Conservation (phyloP, 768 basidiomycete genomes). For the Mycena maculata region DNA sequence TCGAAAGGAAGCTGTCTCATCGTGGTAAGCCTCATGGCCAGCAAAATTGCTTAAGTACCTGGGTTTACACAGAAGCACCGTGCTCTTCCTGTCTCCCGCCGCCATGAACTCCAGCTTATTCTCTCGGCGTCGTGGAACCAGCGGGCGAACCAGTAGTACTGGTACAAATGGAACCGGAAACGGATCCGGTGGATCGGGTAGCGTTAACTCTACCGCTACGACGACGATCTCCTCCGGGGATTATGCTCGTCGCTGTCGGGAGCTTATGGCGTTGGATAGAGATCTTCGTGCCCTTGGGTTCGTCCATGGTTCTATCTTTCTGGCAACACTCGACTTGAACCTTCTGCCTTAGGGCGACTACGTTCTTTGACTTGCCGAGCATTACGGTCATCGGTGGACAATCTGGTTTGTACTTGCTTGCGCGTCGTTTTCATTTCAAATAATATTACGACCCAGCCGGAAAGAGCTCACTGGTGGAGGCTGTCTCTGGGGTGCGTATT, state of each 20-base stretch:
- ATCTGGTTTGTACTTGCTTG: slow-evolving; percentile 52
- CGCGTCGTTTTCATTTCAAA: neutral
- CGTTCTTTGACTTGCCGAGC: slow-evolving; percentile 58
- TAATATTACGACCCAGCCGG: slow-evolving; percentile 53
- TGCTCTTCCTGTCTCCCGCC: neutral
- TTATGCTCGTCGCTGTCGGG: slow-evolving; percentile 54
- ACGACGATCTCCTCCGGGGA: slow-evolving; percentile 39
- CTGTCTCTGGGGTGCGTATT: slow-evolving; percentile 61
- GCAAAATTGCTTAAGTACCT: neutral
- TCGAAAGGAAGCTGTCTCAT: neutral
- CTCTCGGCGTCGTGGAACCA: neutral
- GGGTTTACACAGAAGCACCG: neutral
- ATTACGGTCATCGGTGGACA: slow-evolving; percentile 69
- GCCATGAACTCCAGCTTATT: slow-evolving; percentile 9
- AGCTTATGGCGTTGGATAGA: slow-evolving; percentile 52
- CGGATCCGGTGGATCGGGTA: neutral
- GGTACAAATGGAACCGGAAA: neutral
- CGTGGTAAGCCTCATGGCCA: slow-evolving; percentile 6
- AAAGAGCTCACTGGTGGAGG: slow-evolving; percentile 71
- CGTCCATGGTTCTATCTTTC: slow-evolving; percentile 8
- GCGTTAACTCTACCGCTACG: neutral
- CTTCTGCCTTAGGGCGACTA: slow-evolving; percentile 45
- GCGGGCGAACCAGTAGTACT: neutral
- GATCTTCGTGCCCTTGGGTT: slow-evolving; percentile 57
- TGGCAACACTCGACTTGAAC: slow-evolving; percentile 16